Conservation (phyloP, 2,329 filamentous ascomycete genomes). For the Epichloe baconii region DNA sequence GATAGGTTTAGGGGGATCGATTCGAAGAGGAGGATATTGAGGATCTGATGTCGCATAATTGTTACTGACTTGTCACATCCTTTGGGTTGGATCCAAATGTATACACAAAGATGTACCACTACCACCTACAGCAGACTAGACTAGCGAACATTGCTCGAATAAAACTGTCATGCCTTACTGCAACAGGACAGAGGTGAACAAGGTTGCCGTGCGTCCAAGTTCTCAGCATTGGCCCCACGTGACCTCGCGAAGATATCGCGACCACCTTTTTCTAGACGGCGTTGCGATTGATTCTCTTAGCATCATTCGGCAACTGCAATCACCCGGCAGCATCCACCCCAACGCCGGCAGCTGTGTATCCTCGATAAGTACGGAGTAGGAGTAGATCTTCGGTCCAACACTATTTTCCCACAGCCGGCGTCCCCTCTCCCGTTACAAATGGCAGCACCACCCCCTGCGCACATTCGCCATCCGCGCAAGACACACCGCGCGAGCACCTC, state of each 20-base stretch:
- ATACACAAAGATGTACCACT: background rate
- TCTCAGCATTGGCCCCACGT: background rate
- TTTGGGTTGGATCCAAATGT: background rate
- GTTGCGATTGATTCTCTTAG: background rate
- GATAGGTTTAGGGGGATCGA: constrained; percentile 60
- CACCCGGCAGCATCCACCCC: too few species aligned
- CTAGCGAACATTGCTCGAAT: background rate
- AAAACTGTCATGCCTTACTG: too few species aligned
- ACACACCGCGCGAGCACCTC: background rate
- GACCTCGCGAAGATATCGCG: constrained; percentile 2
- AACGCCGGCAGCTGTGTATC: too few species aligned
- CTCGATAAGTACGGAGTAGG: too few species aligned
- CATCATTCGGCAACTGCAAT: background rate
- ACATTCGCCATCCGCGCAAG: background rate
- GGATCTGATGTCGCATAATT: constrained; percentile 20
- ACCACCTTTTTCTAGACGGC: background rate
- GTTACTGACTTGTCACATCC: too few species aligned
- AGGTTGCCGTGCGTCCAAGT: background rate
- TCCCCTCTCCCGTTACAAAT: background rate
- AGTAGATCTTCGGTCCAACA: background rate
- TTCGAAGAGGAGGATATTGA: constrained; percentile 37
- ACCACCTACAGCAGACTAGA: background rate
- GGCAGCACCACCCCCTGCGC: background rate
- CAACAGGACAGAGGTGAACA: too few species aligned
- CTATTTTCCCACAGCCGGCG: too few species aligned